Conservation (phyloP, 1,139 yeast species). For the Saccharomycopsis phalli region DNA sequence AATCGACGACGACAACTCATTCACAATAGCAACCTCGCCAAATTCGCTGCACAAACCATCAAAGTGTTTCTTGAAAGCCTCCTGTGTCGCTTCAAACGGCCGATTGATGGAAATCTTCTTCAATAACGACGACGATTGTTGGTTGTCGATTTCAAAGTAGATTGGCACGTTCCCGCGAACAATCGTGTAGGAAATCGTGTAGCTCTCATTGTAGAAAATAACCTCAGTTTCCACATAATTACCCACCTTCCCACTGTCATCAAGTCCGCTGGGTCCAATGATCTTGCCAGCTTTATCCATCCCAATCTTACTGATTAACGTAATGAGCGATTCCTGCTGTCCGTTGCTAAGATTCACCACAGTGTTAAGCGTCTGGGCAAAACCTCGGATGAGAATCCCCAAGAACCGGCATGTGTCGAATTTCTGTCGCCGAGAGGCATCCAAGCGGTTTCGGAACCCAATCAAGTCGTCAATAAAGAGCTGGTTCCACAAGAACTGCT, state of each 20-base stretch:
- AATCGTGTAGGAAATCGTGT: slow-evolving; percentile 49
- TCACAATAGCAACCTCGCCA: slow-evolving; percentile 55
- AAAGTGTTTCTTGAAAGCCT: slow-evolving; percentile 57
- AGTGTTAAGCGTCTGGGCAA: slow-evolving; percentile 51
- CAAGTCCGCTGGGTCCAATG: slow-evolving; percentile 63
- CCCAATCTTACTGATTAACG: slow-evolving; percentile 60
- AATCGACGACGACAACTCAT: slow-evolving; percentile 32
- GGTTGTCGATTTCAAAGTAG: slow-evolving; percentile 50
- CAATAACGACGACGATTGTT: slow-evolving; percentile 35
- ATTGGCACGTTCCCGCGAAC: slow-evolving; percentile 64
- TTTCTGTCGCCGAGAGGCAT: slow-evolving; percentile 37
- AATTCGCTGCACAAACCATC: slow-evolving; percentile 48
- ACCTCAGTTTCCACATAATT: slow-evolving; percentile 62
- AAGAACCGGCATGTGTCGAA: slow-evolving; percentile 54
- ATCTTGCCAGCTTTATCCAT: slow-evolving; percentile 51
- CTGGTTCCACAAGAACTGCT: slow-evolving; percentile 58
- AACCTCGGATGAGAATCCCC: slow-evolving; percentile 56
- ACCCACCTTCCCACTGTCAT: slow-evolving; percentile 62
- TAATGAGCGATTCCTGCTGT: slow-evolving; percentile 36
- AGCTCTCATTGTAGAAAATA: slow-evolving; percentile 43
- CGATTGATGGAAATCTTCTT: slow-evolving; percentile 46
- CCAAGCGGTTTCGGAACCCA: slow-evolving; percentile 48
- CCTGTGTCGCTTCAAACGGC: slow-evolving; percentile 55
- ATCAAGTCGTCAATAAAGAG: slow-evolving; percentile 50
- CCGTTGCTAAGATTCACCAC: slow-evolving; percentile 26